Evolutionary conservation across 2,329 filamentous ascomycete species (phyloP).

Genomic region (Scedosporium aurantiacum): DNA sequence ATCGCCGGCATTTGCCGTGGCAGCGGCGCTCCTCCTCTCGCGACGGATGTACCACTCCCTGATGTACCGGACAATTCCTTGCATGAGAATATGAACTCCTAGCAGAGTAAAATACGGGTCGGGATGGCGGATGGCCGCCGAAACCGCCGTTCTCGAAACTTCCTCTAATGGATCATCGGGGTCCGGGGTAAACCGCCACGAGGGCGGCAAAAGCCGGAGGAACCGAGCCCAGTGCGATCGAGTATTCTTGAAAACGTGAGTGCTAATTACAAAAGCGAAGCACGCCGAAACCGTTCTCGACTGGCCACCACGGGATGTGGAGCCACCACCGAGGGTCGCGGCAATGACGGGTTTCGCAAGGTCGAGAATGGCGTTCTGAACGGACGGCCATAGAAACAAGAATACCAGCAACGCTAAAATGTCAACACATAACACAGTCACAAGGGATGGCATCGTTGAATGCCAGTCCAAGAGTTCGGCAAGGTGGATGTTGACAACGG

Average conservation of each 20-base stretch:
- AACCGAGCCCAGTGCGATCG: slow-evolving; percentile 36
- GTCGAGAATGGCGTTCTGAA: slow-evolving; percentile 81
- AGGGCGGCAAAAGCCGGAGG: slow-evolving; percentile 33
- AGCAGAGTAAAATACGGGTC: slow-evolving; percentile 37
- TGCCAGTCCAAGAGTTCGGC: slow-evolving; percentile 87
- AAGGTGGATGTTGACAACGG: slow-evolving; percentile 69
- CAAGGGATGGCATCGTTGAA: slow-evolving; percentile 73
- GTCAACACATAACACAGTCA: slow-evolving; percentile 76
- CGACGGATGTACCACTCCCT: slow-evolving; percentile 56
- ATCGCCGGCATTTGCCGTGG: slow-evolving; percentile 39
- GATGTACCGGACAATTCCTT: slow-evolving; percentile 60
- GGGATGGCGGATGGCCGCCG: neutral
- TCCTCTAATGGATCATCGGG: slow-evolving; percentile 36
- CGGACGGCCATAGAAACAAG: slow-evolving; percentile 76
- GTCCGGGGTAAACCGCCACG: slow-evolving; percentile 32
- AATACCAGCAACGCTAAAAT: slow-evolving; percentile 72
- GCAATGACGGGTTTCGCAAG: slow-evolving; percentile 89
- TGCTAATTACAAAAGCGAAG: slow-evolving; percentile 52
- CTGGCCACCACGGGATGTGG: slow-evolving; percentile 4
- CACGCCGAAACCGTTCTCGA: slow-evolving; percentile 46
- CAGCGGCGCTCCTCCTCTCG: slow-evolving; percentile 37
- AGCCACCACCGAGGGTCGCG: slow-evolving; percentile 72
- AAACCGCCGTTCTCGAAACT: slow-evolving; percentile 17
- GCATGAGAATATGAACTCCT: slow-evolving; percentile 64
- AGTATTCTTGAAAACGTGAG: slow-evolving; percentile 40